phyloP scores from a whole-genome alignment of 2,329 filamentous ascomycete species.

The Colletotrichum viniferum region DNA sequence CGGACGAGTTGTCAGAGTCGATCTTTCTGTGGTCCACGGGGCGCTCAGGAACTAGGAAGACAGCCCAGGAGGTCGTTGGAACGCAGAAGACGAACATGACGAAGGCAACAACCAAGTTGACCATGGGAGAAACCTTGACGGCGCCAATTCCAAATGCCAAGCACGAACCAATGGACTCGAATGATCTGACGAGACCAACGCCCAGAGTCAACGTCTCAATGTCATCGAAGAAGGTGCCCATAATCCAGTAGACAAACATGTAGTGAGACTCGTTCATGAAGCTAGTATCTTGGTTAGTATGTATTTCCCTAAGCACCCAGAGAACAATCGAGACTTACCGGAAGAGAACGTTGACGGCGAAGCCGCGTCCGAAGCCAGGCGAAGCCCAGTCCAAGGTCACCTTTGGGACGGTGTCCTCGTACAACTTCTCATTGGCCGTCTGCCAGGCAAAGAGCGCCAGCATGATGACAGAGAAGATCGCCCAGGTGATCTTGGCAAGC shows the following conservation, averaged over 20 bases:
- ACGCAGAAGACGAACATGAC: conserved; percentile 49
- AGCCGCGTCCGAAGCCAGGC: conserved; percentile 48
- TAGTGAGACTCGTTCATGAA: conserved; percentile 57
- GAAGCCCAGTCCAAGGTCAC: conserved; percentile 50
- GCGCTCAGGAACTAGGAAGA: conserved; percentile 41
- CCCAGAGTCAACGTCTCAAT: conserved; percentile 54
- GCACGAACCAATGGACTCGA: conserved; percentile 52
- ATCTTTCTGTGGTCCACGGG: conserved; percentile 25
- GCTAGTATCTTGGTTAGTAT: conserved; percentile 16
- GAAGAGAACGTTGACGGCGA: conserved; percentile 52
- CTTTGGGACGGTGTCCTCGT: conserved; percentile 37
- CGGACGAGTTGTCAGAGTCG: not conserved
- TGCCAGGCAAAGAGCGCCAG: conserved; percentile 51
- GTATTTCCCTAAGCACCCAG: accelerated
- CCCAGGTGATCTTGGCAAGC: conserved; percentile 47
- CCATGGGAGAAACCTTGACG: conserved; percentile 47
- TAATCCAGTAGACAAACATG: conserved; percentile 57
- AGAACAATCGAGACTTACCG: conserved; percentile 29
- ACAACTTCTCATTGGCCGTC: conserved; percentile 50
- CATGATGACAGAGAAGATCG: conserved; percentile 44
- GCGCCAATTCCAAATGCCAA: conserved; percentile 53
- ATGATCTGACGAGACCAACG: conserved; percentile 51
- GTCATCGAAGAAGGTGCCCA: conserved; percentile 55
- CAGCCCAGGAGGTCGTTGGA: conserved; percentile 38
- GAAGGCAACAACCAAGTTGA: conserved; percentile 52